phyloP scores from a whole-genome alignment of 257 asterid genomes.

The Solanum medicagineum region DNA sequence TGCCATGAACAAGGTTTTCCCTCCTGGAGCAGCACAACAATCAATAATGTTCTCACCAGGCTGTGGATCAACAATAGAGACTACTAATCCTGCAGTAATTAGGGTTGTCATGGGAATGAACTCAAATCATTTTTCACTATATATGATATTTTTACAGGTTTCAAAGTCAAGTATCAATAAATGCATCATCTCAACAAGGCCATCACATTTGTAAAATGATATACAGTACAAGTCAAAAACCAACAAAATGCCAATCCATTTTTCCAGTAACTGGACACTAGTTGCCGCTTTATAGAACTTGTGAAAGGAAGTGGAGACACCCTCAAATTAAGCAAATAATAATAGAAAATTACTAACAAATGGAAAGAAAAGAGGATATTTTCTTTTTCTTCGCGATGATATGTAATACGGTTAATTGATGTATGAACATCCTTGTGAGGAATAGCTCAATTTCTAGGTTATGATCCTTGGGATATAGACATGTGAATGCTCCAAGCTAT shows the following conservation, averaged over 20 bases:
- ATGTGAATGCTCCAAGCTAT: background rate
- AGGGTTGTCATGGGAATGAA: background rate
- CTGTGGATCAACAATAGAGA: slow-evolving; percentile 66
- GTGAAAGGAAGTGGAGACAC: background rate
- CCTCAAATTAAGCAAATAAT: background rate
- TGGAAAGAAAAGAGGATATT: background rate
- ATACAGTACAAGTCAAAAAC: background rate
- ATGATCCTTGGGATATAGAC: background rate
- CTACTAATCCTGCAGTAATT: slow-evolving; percentile 56
- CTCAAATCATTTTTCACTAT: background rate
- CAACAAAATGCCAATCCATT: background rate
- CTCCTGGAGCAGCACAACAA: slow-evolving; percentile 99
- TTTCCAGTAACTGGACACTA: background rate
- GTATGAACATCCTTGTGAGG: background rate
- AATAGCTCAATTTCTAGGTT: background rate
- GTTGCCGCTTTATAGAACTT: background rate
- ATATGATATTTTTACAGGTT: background rate
- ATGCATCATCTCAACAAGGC: background rate
- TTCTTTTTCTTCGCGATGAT: background rate
- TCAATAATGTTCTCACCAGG: slow-evolving; percentile 84
- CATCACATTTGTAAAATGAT: background rate
- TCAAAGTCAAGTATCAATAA: background rate
- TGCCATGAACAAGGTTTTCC: slow-evolving; percentile 94
- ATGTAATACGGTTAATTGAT: background rate
- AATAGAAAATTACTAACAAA: background rate